Percentiles rank a stretch among this genome's conserved stretches.
Conservation (phyloP, 2,329 filamentous ascomycete genomes). For the Aspergillus novoparasiticus region DNA sequence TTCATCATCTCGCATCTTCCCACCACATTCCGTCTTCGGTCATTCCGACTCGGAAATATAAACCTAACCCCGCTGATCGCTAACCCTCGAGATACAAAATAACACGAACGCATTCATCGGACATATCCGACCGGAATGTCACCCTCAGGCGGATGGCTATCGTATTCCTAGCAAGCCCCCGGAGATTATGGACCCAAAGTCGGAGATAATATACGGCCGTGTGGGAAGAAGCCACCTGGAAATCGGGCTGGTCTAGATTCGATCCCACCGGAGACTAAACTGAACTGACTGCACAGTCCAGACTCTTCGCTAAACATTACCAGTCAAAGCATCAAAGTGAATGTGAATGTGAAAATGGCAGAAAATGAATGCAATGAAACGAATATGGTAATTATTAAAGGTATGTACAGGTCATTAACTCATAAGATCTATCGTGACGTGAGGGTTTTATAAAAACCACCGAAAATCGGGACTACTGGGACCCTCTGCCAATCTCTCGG, state of each 20-base stretch:
- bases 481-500: constrained; percentile 54
- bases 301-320: neutral
- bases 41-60: neutral
- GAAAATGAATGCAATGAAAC: neutral
- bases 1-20: neutral
- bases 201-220: neutral
- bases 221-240: neutral
- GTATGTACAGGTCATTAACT: neutral
- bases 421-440: neutral
- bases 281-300: too few relatives aligned
- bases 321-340: neutral
- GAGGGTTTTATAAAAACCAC: constrained; percentile 48
- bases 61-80: neutral
- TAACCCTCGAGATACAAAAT: neutral
- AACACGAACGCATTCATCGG: neutral
- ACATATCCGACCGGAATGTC: neutral
- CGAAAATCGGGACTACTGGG: constrained; percentile 54
- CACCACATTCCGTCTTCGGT: neutral
- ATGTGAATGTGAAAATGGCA: neutral
- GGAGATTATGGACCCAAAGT: neutral
- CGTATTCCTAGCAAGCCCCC: neutral
- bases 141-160: neutral
- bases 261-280: too few relatives aligned
- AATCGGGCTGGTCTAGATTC: neutral
- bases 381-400: neutral